These are phyloP conservation scores for Nepenthes gracilis DNA, from an alignment of 148 eudicot species.

Conservation along the genomic window DNA sequence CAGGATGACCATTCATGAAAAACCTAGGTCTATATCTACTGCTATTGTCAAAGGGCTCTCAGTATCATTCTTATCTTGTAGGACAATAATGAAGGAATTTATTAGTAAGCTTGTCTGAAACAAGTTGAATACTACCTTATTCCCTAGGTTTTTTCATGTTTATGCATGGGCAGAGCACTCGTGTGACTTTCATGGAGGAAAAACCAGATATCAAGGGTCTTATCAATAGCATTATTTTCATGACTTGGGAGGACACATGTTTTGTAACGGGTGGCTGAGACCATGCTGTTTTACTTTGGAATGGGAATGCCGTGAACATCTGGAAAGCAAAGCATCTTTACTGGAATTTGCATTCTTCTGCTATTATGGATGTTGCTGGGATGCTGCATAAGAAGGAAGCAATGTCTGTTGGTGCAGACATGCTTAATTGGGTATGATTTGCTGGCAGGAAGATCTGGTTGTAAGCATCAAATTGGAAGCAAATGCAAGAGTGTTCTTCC, in stretches of 20 bases:
- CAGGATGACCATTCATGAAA: too few species aligned
- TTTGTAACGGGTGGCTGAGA: constrained; percentile 93
- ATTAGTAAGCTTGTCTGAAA: too few species aligned
- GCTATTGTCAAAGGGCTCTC: too few species aligned
- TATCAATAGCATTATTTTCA: constrained; percentile 67
- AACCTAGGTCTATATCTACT: too few species aligned
- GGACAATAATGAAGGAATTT: too few species aligned
- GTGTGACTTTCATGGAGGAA: constrained; percentile 61
- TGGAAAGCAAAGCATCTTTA: constrained; percentile 81
- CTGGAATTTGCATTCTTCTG: constrained; percentile 66
- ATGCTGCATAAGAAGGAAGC: constrained; percentile 67
- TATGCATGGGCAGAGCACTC: constrained; percentile 28
- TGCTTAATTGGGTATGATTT: constrained; percentile 74
- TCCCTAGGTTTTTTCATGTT: too few species aligned
- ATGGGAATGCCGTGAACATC: constrained; percentile 36
- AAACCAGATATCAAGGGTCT: constrained; percentile 89
- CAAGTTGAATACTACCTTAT: too few species aligned
- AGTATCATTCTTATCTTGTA: too few species aligned
- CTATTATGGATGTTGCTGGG: constrained; percentile 99
- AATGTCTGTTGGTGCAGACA: constrained; percentile 82
- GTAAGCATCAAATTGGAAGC: constrained; percentile 80
- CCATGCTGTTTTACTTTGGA: constrained; percentile 84
- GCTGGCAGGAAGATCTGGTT: constrained; percentile 55
- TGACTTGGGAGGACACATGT: constrained; percentile 77
- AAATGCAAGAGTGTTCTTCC: constrained; percentile 97